Base-by-base conservation (phyloP, 345 rosid genomes). In the Kernera saxatilis region DNA sequence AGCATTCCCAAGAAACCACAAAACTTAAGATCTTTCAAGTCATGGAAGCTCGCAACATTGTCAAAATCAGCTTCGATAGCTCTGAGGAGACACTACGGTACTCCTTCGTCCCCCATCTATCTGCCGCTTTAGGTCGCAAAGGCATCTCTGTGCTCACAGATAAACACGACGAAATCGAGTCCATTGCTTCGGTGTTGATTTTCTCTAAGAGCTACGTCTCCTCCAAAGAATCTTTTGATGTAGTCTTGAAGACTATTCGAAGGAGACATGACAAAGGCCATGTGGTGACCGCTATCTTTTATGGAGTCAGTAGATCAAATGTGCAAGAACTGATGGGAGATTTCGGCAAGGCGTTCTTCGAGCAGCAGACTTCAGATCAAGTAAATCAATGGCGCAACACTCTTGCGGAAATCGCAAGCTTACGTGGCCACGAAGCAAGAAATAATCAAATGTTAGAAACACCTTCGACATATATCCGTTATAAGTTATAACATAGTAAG, bases 1-100 rank as follows among this genome's bases (percentile, higher is more conserved):
- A 51, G 9, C 29, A 52, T 67, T 39, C 0, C 8, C 51, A 17
- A 39, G 27, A 67, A 52, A 19, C 29, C 13, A 53, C 60, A 14
- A 67, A 67, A 39, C 40, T 27, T 40, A 11, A 40, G 8, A 26
- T 50, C 12, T 40, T 35, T 26, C 49, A 67, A 37, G 61, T 51
- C 37, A 67, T 67, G 71, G 37, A 14, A n/a, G 22, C 33, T 64
- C 44, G 32, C 22, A 49, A 22, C 18, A 10, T 13, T 49, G 51
- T 67, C 19, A 17, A n/a, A 37, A 52, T 67, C 51, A 78, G 14
- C 40, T 59, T 59, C 6, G 46, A 45, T 21, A 69, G 1, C 18
- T 45, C 67, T 18, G 25, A 35, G 37, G 81, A 77, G 1, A 48
- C 30, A n/a, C 5, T 73, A 27, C 23, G 53, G 2, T 77, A 71